Percentiles rank a stretch among this genome's conserved stretches.
These are phyloP conservation scores for Vitis hybrid DNA, from an alignment of 177 flowering plant species.

Conservation along the genomic window DNA sequence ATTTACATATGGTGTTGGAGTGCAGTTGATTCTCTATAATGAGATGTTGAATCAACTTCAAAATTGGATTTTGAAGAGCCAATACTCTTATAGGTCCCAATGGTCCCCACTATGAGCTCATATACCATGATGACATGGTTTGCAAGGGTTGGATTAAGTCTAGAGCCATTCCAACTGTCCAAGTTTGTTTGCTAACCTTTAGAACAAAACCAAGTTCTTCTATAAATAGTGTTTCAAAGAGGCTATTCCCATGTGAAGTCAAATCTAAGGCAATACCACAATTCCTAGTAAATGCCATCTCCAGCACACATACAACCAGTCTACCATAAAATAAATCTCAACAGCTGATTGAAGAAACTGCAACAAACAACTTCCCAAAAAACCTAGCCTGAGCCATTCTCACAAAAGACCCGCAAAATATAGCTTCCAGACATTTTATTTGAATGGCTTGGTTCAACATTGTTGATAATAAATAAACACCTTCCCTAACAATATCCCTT, in stretches of 20 bases:
- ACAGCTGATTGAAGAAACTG: conserved; percentile 56
- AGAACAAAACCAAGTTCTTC: conserved; percentile 89
- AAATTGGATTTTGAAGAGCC: too few species aligned
- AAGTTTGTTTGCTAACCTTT: conserved; percentile 59
- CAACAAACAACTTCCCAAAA: conserved; percentile 54
- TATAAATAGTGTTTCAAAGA: conserved; percentile 64
- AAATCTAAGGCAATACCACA: conserved; percentile 66
- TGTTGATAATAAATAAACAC: conserved; percentile 62
- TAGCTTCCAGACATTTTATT: conserved; percentile 67
- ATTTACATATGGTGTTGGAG: too few species aligned
- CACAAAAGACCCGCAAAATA: conserved; percentile 57
- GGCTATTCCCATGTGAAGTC: conserved; percentile 45
- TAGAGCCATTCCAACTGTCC: conserved; percentile 7
- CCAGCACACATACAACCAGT: conserved; percentile 69
- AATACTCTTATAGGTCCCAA: too few species aligned
- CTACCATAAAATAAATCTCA: conserved; percentile 91
- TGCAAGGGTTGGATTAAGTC: too few species aligned
- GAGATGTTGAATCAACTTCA: too few species aligned
- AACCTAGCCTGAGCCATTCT: conserved; percentile 45
- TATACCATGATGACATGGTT: too few species aligned
- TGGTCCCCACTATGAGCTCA: too few species aligned
- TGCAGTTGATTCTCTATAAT: too few species aligned
- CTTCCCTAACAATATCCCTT: conserved; percentile 78
- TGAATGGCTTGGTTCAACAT: conserved; percentile 68
- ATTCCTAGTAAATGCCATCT: conserved; percentile 96